phyloP scores from a whole-genome alignment of 805 yeast species.

The Starmerella riodocensis region DNA sequence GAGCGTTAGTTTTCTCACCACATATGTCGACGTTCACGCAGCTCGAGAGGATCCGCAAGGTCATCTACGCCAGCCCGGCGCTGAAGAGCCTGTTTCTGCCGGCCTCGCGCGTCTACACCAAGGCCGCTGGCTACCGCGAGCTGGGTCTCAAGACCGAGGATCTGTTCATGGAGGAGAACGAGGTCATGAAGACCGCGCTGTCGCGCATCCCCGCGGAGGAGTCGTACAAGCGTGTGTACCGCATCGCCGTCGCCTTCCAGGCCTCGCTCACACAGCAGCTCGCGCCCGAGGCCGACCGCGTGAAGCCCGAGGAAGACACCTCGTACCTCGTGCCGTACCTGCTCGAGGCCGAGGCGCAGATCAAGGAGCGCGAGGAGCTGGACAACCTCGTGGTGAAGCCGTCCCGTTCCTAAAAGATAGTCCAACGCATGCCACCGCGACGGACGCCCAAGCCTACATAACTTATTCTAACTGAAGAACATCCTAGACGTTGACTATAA shows the following conservation, averaged over 20 bases:
- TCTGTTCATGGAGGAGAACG: constrained; percentile 74
- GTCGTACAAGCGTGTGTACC: constrained; percentile 79
- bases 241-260: constrained; percentile 88
- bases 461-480: background rate
- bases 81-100: constrained; percentile 69
- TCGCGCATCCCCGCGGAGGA: constrained; percentile 75
- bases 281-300: constrained; percentile 66
- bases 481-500: background rate
- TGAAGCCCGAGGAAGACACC: constrained; percentile 54
- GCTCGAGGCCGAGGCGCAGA: constrained; percentile 89
- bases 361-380: constrained; percentile 71
- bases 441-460: too few relatives aligned
- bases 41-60: constrained; percentile 41
- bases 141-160: constrained; percentile 85
- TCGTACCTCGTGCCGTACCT: constrained; percentile 72
- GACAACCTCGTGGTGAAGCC: constrained; percentile 51
- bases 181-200: constrained; percentile 73
- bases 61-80: constrained; percentile 65
- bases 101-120: constrained; percentile 57
- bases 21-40: constrained; percentile 29
- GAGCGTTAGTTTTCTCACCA: background rate
- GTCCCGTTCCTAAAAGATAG: constrained; percentile 10
- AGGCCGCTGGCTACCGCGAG: constrained; percentile 83
- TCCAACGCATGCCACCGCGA: too few relatives aligned
- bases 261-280: constrained; percentile 69